Conservation (phyloP, 495 filamentous ascomycete species). For the Penicillium parvum region DNA sequence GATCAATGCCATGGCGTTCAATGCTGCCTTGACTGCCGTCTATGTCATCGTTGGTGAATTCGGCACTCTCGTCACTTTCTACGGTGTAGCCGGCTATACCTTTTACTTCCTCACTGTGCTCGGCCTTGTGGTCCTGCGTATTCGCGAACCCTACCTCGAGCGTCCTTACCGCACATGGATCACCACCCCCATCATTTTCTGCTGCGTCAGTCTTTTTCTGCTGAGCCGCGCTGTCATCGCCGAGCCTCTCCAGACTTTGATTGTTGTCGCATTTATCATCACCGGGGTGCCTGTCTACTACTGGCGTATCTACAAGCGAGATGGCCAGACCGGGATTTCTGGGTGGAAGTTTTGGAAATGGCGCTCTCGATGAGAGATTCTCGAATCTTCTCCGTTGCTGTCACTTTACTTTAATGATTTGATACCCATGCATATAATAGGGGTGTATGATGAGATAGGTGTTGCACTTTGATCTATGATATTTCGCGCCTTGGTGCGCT, state of each 20-base stretch:
- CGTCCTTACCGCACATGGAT: constrained; percentile 95
- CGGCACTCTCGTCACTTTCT: constrained; percentile 87
- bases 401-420: constrained; percentile 16
- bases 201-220: constrained; percentile 92
- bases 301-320: constrained; percentile 66
- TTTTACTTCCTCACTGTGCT: constrained; percentile 97
- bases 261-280: constrained; percentile 78
- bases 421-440: constrained; percentile 32
- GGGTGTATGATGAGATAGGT: constrained; percentile 19
- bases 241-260: constrained; percentile 81
- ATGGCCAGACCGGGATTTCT: constrained; percentile 41
- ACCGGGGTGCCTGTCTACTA: constrained; percentile 84
- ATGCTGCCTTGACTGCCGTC: constrained; percentile 60
- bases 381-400: constrained; percentile 1
- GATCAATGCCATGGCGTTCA: constrained; percentile 82
- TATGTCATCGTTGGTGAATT: constrained; percentile 91
- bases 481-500: constrained; percentile 3
- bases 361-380: constrained; percentile 19
- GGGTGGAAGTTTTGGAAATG: constrained; percentile 61
- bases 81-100: constrained; percentile 91
- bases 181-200: constrained; percentile 93
- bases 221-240: constrained; percentile 83
- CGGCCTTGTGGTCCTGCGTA: constrained; percentile 82
- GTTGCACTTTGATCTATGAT: constrained; percentile 9
- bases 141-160: constrained; percentile 84